Percentiles rank a stretch among this genome's conserved stretches.
phyloP scores from a whole-genome alignment of 1,284 basidiomycete genomes.

The Ustilago sp. region DNA sequence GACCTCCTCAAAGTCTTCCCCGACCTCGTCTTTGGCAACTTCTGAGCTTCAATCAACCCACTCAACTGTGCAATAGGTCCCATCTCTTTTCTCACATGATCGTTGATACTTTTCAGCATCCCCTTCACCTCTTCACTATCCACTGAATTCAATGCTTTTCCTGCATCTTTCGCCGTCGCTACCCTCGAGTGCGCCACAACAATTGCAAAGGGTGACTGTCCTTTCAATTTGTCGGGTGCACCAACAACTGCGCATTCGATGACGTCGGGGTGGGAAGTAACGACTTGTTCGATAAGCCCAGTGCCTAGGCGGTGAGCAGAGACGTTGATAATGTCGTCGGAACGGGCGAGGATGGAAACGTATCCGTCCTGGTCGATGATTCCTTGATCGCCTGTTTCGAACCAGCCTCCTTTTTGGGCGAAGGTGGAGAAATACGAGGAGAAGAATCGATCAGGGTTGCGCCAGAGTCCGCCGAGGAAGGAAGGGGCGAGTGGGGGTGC shows the following conservation, averaged over 20 bases:
- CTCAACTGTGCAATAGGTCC: slow-evolving; percentile 62
- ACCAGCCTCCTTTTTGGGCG: slow-evolving; percentile 62
- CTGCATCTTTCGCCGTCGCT: slow-evolving; percentile 21
- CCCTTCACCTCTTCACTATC: slow-evolving; percentile 28
- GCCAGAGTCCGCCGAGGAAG: slow-evolving; percentile 64
- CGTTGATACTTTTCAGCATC: slow-evolving; percentile 61
- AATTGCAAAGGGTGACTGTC: slow-evolving; percentile 66
- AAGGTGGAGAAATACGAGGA: slow-evolving; percentile 61
- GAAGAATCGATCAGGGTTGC: slow-evolving; percentile 57
- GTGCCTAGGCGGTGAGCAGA: slow-evolving; percentile 64
- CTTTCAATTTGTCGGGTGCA: slow-evolving; percentile 65
- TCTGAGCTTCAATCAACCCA: slow-evolving; percentile 49
- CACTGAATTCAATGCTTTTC: slow-evolving; percentile 27
- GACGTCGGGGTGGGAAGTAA: slow-evolving; percentile 47
- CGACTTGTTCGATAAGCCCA: slow-evolving; percentile 63
- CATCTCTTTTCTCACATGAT: slow-evolving; percentile 60
- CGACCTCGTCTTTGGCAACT: slow-evolving; percentile 65
- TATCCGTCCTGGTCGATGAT: slow-evolving; percentile 64
- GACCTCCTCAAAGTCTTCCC: slow-evolving; percentile 62
- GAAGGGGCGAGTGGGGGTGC: slow-evolving; percentile 57
- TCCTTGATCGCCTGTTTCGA: slow-evolving; percentile 66
- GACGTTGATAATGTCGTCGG: slow-evolving; percentile 65
- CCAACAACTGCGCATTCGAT: slow-evolving; percentile 67
- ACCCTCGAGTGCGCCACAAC: slow-evolving; percentile 48
- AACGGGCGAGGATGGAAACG: slow-evolving; percentile 59